Percentiles rank a stretch among this genome's conserved stretches.
phyloP scores from a whole-genome alignment of 2,329 filamentous ascomycete genomes.

The Phialocephala sp. region DNA sequence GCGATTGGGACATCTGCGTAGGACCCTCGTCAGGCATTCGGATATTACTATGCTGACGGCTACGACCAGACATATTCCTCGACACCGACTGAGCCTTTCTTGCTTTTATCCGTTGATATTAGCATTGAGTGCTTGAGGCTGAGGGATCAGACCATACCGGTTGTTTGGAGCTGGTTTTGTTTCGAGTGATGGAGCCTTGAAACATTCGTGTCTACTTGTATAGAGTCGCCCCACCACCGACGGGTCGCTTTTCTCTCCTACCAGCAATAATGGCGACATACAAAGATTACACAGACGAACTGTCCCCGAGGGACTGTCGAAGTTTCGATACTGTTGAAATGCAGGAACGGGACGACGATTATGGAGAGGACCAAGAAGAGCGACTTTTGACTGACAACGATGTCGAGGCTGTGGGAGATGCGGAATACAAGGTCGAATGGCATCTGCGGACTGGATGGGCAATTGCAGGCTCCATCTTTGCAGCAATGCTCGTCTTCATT shows the following conservation, averaged over 20 bases:
- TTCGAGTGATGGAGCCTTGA: slow-evolving; percentile 9
- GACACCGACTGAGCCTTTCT: background rate
- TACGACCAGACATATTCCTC: background rate
- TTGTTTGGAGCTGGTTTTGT: background rate
- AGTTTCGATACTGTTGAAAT: slow-evolving; percentile 39
- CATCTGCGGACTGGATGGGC: slow-evolving; percentile 41
- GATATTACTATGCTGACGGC: background rate
- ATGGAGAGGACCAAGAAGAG: slow-evolving; percentile 32
- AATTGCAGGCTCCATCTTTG: slow-evolving; percentile 33
- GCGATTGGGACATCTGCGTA: background rate
- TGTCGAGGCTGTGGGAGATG: slow-evolving; percentile 22
- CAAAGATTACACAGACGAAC: slow-evolving; percentile 30
- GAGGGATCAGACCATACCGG: slow-evolving; percentile 1
- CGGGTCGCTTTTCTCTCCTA: background rate
- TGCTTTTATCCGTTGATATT: background rate
- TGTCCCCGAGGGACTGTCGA: slow-evolving; percentile 21
- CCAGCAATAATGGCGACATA: slow-evolving; percentile 30
- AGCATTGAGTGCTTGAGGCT: background rate
- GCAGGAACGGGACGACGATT: slow-evolving; percentile 34
- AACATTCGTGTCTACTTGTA: slow-evolving; percentile 7
- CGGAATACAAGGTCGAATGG: slow-evolving; percentile 38
- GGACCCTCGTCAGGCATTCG: background rate
- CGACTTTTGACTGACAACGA: slow-evolving; percentile 35
- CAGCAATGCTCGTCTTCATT: slow-evolving; percentile 30
- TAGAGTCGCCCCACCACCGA: slow-evolving; percentile 8